phyloP scores from a whole-genome alignment of 345 rosid genomes.

The Turnera subulata region DNA sequence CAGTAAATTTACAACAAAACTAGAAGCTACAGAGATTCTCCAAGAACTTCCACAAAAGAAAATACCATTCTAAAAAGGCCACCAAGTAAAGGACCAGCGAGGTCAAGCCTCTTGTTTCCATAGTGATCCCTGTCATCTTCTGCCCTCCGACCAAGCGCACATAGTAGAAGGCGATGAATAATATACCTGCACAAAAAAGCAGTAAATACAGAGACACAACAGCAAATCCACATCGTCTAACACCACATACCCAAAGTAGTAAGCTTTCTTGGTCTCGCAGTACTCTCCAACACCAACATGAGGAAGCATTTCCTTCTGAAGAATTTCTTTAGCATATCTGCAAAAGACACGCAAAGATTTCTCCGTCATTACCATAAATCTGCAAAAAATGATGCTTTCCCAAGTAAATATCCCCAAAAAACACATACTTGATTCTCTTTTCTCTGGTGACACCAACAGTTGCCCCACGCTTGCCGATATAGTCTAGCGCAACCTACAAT shows the following conservation, averaged over 20 bases:
- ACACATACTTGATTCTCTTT: conserved; percentile 88
- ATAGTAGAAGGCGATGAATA: conserved; percentile 84
- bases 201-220: conserved; percentile 12
- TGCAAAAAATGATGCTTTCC: conserved; percentile 13
- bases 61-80: conserved; percentile 95
- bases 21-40: neutral
- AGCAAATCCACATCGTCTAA: neutral
- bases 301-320: conserved; percentile 99
- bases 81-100: conserved; percentile 98
- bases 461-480: conserved; percentile 96
- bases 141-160: conserved; percentile 91
- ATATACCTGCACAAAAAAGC: conserved; percentile 50
- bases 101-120: conserved; percentile 99
- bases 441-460: conserved; percentile 94
- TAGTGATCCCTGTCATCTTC: conserved; percentile 99
- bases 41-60: conserved; percentile 1
- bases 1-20: neutral
- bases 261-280: conserved; percentile 97
- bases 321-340: conserved; percentile 97
- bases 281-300: conserved; percentile 89
- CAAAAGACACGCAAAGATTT: conserved; percentile 23
- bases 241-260: conserved; percentile 77
- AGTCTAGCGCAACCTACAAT: conserved; percentile 90
- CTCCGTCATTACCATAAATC: conserved; percentile 20
- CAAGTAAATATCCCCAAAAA: conserved; percentile 19